Evolutionary conservation across 495 filamentous ascomycete genomes (phyloP).

Genomic region (Bacidia rubella): DNA sequence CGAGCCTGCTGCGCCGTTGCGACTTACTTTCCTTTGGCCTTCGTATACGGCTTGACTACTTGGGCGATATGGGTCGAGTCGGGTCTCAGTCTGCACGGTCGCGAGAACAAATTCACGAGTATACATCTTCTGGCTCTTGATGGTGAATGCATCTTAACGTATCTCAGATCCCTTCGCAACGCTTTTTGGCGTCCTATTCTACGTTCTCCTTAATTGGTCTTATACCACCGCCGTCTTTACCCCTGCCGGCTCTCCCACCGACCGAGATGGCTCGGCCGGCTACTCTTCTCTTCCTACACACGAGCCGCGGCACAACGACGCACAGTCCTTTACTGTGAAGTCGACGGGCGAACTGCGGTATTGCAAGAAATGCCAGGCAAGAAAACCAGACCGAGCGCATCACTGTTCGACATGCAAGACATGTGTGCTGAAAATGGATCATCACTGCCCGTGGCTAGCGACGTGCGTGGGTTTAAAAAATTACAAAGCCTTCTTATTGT

Average conservation of each 20-base stretch:
- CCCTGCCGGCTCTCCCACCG: slow-evolving; percentile 60
- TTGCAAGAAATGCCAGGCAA: slow-evolving; percentile 92
- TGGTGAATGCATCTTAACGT: too few species aligned
- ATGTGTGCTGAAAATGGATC: slow-evolving; percentile 98
- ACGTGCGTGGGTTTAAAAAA: slow-evolving; percentile 89
- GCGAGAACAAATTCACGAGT: slow-evolving; percentile 11
- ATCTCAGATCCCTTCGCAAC: slow-evolving; percentile 32
- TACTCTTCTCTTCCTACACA: slow-evolving; percentile 53
- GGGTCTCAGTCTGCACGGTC: slow-evolving; percentile 50
- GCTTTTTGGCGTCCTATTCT: slow-evolving; percentile 54
- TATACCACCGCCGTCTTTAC: slow-evolving; percentile 92
- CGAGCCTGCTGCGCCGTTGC: slow-evolving; percentile 66
- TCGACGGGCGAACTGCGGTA: slow-evolving; percentile 71
- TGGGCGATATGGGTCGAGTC: slow-evolving; percentile 87
- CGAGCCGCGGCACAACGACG: slow-evolving; percentile 36
- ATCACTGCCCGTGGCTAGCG: slow-evolving; percentile 96
- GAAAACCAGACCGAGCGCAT: slow-evolving; percentile 90
- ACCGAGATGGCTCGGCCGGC: slow-evolving; percentile 30
- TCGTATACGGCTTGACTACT: slow-evolving; percentile 77
- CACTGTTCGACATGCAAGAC: slow-evolving; percentile 88
- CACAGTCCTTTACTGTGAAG: slow-evolving; percentile 65
- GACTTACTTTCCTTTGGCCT: slow-evolving; percentile 76
- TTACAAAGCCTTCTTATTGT: slow-evolving; percentile 90
- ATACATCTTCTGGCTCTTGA: slow-evolving; percentile 20
- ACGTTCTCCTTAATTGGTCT: slow-evolving; percentile 65